Evolutionary conservation across 257 asterid species (phyloP).

Genomic region (Thymus mandschuricus): DNA sequence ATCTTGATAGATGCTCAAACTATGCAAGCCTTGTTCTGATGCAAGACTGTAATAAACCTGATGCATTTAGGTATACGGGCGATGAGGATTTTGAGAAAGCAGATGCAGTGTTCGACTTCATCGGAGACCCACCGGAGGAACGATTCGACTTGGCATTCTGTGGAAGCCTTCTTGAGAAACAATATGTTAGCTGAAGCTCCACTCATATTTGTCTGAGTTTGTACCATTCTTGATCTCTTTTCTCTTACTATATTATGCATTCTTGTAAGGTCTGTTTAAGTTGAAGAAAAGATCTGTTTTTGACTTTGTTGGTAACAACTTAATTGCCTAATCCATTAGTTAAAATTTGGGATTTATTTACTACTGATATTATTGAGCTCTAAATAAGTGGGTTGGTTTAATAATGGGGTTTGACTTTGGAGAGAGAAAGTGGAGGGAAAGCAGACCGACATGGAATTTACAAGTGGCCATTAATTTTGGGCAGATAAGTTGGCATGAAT

Average conservation of each 20-base stretch:
- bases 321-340: too few species aligned
- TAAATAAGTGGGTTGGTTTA: neutral
- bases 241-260: neutral
- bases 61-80: slow-evolving; percentile 69
- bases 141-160: slow-evolving; percentile 84
- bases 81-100: slow-evolving; percentile 87
- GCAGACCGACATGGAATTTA: neutral
- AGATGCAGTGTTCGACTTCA: slow-evolving; percentile 95
- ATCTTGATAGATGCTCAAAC: neutral
- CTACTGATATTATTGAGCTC: neutral
- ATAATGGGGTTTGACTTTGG: slow-evolving; percentile 30
- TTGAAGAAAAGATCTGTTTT: too few species aligned
- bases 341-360: neutral
- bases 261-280: slow-evolving; percentile 14
- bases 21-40: neutral
- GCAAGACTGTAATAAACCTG: neutral
- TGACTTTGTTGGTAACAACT: too few species aligned
- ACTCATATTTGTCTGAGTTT: neutral
- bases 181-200: slow-evolving; percentile 49
- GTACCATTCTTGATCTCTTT: slow-evolving; percentile 15
- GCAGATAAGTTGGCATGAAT: slow-evolving; percentile 19
- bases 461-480: slow-evolving; percentile 18
- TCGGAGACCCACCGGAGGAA: slow-evolving; percentile 96
- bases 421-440: neutral
- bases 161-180: slow-evolving; percentile 80